Evolutionary conservation across 306 rosid species (phyloP).

Genomic region (Prunus padus): DNA sequence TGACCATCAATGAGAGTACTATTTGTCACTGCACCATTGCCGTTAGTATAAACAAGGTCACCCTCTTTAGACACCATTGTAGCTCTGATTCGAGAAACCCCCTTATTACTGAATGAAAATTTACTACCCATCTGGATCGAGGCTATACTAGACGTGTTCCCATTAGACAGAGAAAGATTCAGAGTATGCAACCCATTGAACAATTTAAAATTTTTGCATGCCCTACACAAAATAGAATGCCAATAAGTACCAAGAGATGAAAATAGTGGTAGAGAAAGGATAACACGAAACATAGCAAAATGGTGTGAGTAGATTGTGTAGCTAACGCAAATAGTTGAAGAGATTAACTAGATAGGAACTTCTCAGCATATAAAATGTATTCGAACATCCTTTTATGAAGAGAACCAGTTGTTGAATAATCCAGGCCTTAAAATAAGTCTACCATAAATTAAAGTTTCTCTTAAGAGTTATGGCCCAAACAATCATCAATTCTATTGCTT

Average conservation of each 20-base stretch:
- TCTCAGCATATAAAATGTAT: background rate
- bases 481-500: no score
- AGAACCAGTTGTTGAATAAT: background rate
- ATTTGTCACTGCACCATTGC: conserved; percentile 24
- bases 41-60: conserved; percentile 43
- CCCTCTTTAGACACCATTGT: conserved; percentile 51
- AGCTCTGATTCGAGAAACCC: conserved; percentile 42
- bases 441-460: background rate
- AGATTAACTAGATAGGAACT: background rate
- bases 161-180: conserved; percentile 23
- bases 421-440: background rate
- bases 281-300: background rate
- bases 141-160: conserved; percentile 31
- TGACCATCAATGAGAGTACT: conserved; percentile 22
- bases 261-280: background rate
- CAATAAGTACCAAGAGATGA: background rate
- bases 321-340: background rate
- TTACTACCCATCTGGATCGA: conserved; percentile 39
- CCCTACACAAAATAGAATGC: conserved; percentile 38
- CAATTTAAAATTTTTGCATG: conserved; percentile 41
- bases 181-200: conserved; percentile 32
- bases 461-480: background rate
- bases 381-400: background rate
- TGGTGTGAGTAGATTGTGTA: background rate
- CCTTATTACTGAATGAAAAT: conserved; percentile 31